Percentiles rank a stretch among this genome's conserved stretches.
Evolutionary conservation across 768 basidiomycete genomes (phyloP).

Genomic region (Thelephora ganbajun): DNA sequence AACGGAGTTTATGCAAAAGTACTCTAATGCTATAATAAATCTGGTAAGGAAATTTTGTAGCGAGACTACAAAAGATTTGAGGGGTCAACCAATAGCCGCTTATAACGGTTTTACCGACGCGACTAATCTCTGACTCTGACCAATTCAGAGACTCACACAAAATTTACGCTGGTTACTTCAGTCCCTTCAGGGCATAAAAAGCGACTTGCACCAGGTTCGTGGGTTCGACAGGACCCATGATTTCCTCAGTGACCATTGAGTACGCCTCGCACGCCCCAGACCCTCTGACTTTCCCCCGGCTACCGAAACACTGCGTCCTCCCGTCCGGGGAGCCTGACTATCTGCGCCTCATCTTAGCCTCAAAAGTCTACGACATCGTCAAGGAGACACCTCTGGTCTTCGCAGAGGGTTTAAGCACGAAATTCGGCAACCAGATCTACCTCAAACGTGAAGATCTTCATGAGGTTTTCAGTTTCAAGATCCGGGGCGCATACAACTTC

Average conservation of each 20-base stretch:
- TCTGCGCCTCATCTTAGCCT: constrained; percentile 74
- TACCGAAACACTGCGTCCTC: constrained; percentile 51
- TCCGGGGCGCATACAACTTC: constrained; percentile 95
- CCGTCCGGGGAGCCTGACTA: constrained; percentile 70
- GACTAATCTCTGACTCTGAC: too few relatives aligned
- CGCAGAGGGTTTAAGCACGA: constrained; percentile 75
- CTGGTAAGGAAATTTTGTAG: too few relatives aligned
- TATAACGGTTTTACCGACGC: too few relatives aligned
- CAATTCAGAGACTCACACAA: too few relatives aligned
- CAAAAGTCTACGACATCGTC: constrained; percentile 82
- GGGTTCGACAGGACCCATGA: constrained; percentile 4
- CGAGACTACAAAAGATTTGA: too few relatives aligned
- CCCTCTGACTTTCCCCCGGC: constrained; percentile 50
- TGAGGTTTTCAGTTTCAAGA: constrained; percentile 98
- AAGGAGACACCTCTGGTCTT: constrained; percentile 83
- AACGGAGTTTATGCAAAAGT: too few relatives aligned
- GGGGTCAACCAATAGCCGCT: too few relatives aligned
- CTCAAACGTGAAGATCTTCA: constrained; percentile 96
- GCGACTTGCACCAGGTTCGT: too few relatives aligned
- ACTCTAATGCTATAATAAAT: too few relatives aligned
- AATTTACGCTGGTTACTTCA: too few relatives aligned
- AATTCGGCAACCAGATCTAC: constrained; percentile 87
- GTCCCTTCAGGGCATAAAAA: too few relatives aligned
- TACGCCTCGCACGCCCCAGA: constrained; percentile 57
- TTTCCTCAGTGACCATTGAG: constrained; percentile 39